Percentiles rank a stretch among this genome's conserved stretches.
These are phyloP conservation scores for Talaromyces sp. DNA, from an alignment of 2,329 filamentous ascomycete species.

Conservation along the genomic window DNA sequence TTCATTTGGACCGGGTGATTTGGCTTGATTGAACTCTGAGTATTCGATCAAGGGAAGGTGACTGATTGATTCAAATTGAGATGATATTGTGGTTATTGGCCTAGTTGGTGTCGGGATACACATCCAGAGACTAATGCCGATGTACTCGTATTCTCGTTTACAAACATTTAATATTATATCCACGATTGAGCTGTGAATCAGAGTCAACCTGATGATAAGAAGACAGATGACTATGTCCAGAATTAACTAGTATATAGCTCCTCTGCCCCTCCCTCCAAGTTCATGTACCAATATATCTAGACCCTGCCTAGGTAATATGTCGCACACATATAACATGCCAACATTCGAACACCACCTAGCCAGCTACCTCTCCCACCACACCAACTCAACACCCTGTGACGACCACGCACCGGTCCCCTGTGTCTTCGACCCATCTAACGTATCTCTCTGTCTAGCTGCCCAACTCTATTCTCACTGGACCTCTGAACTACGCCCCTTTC, in stretches of 20 bases:
- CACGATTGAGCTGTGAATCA: not conserved
- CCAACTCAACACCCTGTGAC: not conserved
- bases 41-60: not conserved
- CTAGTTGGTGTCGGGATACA: not conserved
- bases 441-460: not conserved
- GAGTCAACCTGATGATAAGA: not conserved
- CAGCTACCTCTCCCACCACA: not conserved
- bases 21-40: slow-evolving; percentile 2
- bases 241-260: not conserved
- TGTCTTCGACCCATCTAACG: not conserved
- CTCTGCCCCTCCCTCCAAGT: not conserved
- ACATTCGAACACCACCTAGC: not conserved
- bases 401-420: not conserved
- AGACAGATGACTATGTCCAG: not conserved
- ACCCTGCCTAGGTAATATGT: not conserved
- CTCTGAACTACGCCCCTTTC: not conserved
- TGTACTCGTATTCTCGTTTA: not conserved
- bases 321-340: not conserved
- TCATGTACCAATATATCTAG: not conserved
- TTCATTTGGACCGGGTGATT: slow-evolving; percentile 18
- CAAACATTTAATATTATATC: not conserved
- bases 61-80: not conserved
- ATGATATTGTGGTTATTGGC: not conserved
- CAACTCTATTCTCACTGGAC: not conserved
- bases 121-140: not conserved